Percentiles rank a stretch among this genome's conserved stretches.
Evolutionary conservation across 352 stramenopile genomes (phyloP).

Genomic region (Globisporangium camurandrum): DNA sequence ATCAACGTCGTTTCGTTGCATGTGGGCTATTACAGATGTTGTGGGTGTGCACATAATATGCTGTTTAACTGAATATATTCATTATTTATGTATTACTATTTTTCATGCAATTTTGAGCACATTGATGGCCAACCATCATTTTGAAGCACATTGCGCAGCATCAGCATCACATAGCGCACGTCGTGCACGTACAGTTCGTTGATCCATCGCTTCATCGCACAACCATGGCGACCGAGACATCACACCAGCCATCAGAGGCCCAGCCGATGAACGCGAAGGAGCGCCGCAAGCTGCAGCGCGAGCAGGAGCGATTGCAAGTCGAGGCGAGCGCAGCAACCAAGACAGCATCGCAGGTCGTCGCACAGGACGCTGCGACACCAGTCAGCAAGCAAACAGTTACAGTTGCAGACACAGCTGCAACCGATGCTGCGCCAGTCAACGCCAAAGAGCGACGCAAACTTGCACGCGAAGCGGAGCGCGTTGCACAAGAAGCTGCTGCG

Average conservation of each 20-base stretch:
- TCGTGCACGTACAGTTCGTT: too few relatives aligned
- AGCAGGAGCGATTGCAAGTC: constrained; percentile 30
- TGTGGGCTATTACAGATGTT: too few relatives aligned
- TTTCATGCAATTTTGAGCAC: too few relatives aligned
- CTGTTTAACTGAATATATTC: too few relatives aligned
- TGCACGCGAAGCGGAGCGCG: constrained; percentile 11
- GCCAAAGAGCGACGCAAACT: constrained; percentile 28
- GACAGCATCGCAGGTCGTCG: constrained; percentile 8
- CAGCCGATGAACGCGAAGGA: constrained; percentile 68
- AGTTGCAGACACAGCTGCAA: not conserved
- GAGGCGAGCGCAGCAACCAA: not conserved
- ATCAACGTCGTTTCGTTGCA: too few relatives aligned
- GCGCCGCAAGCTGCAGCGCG: constrained; percentile 56
- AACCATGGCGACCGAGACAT: not conserved
- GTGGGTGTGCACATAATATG: too few relatives aligned
- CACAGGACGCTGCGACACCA: not conserved
- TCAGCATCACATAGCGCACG: too few relatives aligned
- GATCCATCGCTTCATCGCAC: too few relatives aligned
- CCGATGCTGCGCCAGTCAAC: constrained; percentile 19
- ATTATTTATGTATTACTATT: too few relatives aligned
- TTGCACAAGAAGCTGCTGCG: not conserved
- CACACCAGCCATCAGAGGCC: not conserved
- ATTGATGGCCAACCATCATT: too few relatives aligned
- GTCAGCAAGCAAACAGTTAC: not conserved
- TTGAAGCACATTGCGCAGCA: too few relatives aligned